A percentile compares a stretch with the other conserved stretches of the same genome.
These are phyloP conservation scores for Pythium aphanidermatum DNA, from an alignment of 352 stramenopile species.

Conservation along the genomic window DNA sequence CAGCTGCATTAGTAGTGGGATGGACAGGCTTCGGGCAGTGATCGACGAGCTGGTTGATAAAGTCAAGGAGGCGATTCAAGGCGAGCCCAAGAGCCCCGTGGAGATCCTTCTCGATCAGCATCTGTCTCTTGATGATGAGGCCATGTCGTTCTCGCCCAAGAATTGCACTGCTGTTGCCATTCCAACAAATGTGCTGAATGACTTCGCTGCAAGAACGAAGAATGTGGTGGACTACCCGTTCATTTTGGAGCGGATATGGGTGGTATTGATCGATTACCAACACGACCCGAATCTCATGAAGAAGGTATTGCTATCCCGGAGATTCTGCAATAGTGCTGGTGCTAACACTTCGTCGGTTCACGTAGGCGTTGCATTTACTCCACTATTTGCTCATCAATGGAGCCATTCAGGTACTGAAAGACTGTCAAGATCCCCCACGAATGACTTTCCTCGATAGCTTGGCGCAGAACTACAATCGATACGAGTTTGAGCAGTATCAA, in stretches of 20 bases:
- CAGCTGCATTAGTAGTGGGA: conserved; percentile 8
- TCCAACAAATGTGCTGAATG: conserved; percentile 46
- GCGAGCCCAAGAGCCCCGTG: conserved; percentile 51
- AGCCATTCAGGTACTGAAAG: conserved; percentile 53
- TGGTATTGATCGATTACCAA: conserved; percentile 53
- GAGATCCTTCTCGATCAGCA: conserved; percentile 60
- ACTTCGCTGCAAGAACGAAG: conserved; percentile 54
- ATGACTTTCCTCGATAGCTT: conserved; percentile 43
- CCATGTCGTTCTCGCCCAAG: conserved; percentile 36
- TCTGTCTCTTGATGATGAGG: conserved; percentile 44
- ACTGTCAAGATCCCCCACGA: conserved; percentile 39
- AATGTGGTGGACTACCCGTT: conserved; percentile 73
- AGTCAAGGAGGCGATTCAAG: conserved; percentile 46
- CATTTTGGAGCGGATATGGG: conserved; percentile 69
- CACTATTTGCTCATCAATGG: conserved; percentile 69
- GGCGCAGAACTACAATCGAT: conserved; percentile 57
- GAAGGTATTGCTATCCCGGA: no score
- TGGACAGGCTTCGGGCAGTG: conserved; percentile 50
- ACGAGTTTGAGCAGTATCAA: conserved; percentile 67
- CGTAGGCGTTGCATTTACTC: conserved; percentile 46
- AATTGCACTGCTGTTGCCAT: conserved; percentile 29
- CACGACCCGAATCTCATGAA: conserved; percentile 50
- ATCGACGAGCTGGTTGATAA: conserved; percentile 62
- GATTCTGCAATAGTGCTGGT: no score
- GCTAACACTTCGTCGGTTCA: no score